Percentiles rank a stretch among this genome's conserved stretches.
Conservation (phyloP, 179 eudicot species). For the Heliamphora pulchella region DNA sequence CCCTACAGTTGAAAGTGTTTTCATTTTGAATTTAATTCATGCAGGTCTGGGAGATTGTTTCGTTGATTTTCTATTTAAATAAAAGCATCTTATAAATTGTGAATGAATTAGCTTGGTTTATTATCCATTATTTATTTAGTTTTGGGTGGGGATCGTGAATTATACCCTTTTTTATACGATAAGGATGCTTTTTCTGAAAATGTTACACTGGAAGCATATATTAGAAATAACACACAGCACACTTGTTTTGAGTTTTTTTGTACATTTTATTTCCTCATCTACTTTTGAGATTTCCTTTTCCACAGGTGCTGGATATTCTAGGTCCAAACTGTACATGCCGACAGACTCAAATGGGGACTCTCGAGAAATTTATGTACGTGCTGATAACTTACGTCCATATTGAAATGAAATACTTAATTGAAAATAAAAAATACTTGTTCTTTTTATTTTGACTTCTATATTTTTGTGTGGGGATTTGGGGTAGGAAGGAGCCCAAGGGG, state of each 20-base stretch:
- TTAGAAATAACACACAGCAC: neutral
- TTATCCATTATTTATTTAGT: neutral
- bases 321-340: constrained; percentile 28
- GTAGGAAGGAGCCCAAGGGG: neutral
- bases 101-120: neutral
- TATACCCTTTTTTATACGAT: neutral
- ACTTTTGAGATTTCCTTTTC: constrained; percentile 15
- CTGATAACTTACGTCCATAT: neutral
- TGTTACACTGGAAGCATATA: neutral
- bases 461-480: neutral
- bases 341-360: constrained; percentile 29
- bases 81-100: neutral
- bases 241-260: neutral
- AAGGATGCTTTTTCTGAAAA: neutral
- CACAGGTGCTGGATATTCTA: constrained; percentile 40
- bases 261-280: neutral
- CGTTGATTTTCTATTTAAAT: neutral
- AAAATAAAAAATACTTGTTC: neutral
- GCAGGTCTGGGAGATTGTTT: neutral
- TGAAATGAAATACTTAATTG: constrained; percentile 6
- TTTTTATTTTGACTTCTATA: neutral
- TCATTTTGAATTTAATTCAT: constrained; percentile 3
- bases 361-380: constrained; percentile 30
- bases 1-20: neutral
- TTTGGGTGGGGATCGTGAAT: neutral